Evolutionary conservation across 176 grass and related monocot genomes (phyloP), one percentile per base, ranked within the genome.

Genomic region (Leersia perrieri): DNA sequence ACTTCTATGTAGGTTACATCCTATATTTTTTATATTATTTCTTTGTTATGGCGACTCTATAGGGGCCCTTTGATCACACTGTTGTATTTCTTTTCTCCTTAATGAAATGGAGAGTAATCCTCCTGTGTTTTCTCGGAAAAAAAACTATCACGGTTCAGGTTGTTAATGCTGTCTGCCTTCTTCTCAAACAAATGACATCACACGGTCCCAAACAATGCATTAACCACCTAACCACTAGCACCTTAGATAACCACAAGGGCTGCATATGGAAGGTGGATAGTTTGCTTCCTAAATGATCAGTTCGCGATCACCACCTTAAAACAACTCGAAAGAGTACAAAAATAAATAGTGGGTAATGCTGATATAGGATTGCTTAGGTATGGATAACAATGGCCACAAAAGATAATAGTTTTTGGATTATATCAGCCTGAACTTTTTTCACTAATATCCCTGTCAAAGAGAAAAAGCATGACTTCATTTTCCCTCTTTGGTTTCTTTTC

Each of bases 281-380:
- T 51, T 84, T 69, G 11, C 27, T 55, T 42, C 57, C 20, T n/a
- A 53, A 53, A 53, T 53, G 18, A 76, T 70, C 62, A 29, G 29
- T 28, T 70, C n/a, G 13, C 25, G 16, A 42, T 60, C 82, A 84
- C 12, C 33, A 3, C 26, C 26, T 11, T 35, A 42, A 22, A 22
- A 28, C 33, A 32, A 60, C 58, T 67, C 36, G 4, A 57, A 33
- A 39, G 53, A n/a, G 9, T 51, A 67, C 32, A 66, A n/a, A 61
- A 28, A 82, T 9, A 63, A 27, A 68, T 22, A 75, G 66, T 72
- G 39, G 57, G 55, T 71, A 51, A 63, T 72, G 83, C 66, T 78
- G 75, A 85, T 71, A 78, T 36, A 45, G 15, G 34, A 28, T 61
- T 74, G 53, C 53, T 72, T 33, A 78, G 77, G 66, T 78, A 38